phyloP scores from a whole-genome alignment of 2,329 filamentous ascomycete genomes.

The Pseudopithomyces maydicus region DNA sequence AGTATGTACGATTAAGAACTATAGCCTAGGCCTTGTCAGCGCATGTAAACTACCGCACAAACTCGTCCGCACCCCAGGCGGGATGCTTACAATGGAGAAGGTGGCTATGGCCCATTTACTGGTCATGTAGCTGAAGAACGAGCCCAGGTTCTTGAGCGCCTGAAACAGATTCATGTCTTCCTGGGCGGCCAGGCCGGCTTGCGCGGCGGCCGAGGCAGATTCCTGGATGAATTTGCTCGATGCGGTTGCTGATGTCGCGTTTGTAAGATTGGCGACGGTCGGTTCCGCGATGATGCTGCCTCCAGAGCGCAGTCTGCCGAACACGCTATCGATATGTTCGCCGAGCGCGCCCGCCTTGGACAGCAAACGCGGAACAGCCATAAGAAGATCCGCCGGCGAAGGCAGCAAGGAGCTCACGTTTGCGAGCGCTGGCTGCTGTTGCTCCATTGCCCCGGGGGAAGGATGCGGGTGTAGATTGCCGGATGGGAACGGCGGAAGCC shows the following conservation, averaged over 20 bases:
- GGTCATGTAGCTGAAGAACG: conserved; percentile 77
- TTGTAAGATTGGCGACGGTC: conserved; percentile 54
- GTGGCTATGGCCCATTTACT: conserved; percentile 83
- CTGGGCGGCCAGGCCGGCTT: conserved; percentile 34
- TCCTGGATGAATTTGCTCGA: conserved; percentile 48
- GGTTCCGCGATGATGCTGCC: conserved; percentile 65
- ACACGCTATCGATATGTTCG: conserved; percentile 63
- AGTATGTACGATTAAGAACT: conserved; percentile 86
- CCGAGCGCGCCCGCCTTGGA: conserved; percentile 69
- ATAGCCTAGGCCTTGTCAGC: conserved; percentile 62
- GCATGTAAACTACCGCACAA: not conserved
- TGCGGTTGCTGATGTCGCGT: conserved; percentile 46
- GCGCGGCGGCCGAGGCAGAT: conserved; percentile 50
- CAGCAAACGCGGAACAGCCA: conserved; percentile 72
- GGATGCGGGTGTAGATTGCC: not conserved
- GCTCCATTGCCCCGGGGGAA: conserved; percentile 24
- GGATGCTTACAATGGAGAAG: conserved; percentile 68
- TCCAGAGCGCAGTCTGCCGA: conserved; percentile 57
- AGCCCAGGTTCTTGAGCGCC: conserved; percentile 72
- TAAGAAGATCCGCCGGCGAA: conserved; percentile 70
- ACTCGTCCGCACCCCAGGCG: not conserved
- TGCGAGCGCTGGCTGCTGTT: conserved; percentile 24
- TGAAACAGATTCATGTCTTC: conserved; percentile 54
- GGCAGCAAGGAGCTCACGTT: conserved; percentile 53
- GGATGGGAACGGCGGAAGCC: not conserved